phyloP scores from a whole-genome alignment of 23 red algal genomes.

The Gracilaria vermiculophylla region DNA sequence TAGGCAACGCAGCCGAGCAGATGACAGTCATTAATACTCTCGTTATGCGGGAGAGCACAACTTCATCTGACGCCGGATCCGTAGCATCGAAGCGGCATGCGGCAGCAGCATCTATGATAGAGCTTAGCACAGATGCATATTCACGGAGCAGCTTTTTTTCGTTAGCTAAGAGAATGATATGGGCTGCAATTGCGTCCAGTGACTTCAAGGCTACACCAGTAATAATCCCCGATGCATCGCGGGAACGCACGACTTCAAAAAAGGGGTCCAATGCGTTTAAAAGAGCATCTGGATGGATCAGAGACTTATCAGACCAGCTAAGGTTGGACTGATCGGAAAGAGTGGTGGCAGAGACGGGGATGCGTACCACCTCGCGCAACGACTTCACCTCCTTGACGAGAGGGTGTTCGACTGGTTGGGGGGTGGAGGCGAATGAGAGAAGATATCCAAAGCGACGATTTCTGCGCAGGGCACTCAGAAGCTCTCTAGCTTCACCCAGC shows the following conservation, averaged over 20 bases:
- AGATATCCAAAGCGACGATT: conserved; percentile 74
- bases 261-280: conserved; percentile 66
- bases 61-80: conserved; percentile 77
- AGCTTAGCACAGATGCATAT: conserved; percentile 45
- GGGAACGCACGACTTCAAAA: conserved; percentile 58
- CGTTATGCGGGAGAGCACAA: conserved; percentile 70
- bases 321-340: not conserved
- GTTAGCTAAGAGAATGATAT: conserved; percentile 28
- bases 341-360: not conserved
- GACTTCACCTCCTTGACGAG: conserved; percentile 73
- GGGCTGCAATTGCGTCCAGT: conserved; percentile 30
- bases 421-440: conserved; percentile 49
- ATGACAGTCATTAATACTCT: conserved; percentile 28
- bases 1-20: not conserved
- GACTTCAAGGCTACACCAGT: conserved; percentile 59
- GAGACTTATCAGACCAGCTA: not conserved
- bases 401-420: conserved; percentile 65
- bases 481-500: conserved; percentile 65
- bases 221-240: conserved; percentile 49
- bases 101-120: conserved; percentile 68
- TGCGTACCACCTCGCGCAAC: conserved; percentile 45
- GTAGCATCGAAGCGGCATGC: conserved; percentile 68
- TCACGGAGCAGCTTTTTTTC: not conserved
- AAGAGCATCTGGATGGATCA: conserved; percentile 50
- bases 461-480: conserved; percentile 60